Evolutionary conservation across 306 rosid genomes (phyloP), one percentile per base, ranked within the genome.

Genomic region (Dalbergia oliveri): DNA sequence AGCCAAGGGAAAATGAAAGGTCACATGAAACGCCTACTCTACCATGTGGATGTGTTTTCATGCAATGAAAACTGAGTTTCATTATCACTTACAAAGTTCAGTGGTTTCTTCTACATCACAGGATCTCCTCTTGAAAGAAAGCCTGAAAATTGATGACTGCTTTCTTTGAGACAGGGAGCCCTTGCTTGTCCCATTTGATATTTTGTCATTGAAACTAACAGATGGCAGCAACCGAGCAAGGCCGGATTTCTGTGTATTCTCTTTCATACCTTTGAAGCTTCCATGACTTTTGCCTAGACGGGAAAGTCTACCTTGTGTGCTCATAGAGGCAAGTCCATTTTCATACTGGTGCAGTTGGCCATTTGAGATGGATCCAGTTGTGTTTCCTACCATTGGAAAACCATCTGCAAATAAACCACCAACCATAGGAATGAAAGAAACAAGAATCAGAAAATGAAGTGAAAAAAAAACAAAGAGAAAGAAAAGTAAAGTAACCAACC

Each of bases 111-210:
- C 94, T 69, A 87, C 84, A 50, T 93, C 99, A 79, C 88, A 89
- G 15, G 99, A 95, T 71, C 86, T 85, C 58, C 94, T 75, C 81
- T 93, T 95, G 81, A 95, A 93, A 58, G 99, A 95, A 82, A 91
- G 97, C 82, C 82, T 90, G 76, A 93, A 91, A 72, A 90, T 86
- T 0, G 94, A 72, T 44, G 97, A 83, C 73, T 90, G 87, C 83
- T 78, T 88, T 86, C 79, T 87, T 47, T 79, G 94, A 43, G 86
- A 37, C 41, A 4, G 41, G 41, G 39, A 60, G 13, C 56, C 56
- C 73, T 79, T 47, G 80, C 10, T 43, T 9, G 9, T 75, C 2
- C 79, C 58, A 73, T 81, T 84, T 33, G 49, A 39, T 87, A 81
- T 82, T 77, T 90, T 92, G 73, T 84, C 91, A 15, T 12, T 4